Percentiles rank a stretch among this genome's conserved stretches.
Conservation (phyloP, 768 basidiomycete genomes). For the Suillus plorans region DNA sequence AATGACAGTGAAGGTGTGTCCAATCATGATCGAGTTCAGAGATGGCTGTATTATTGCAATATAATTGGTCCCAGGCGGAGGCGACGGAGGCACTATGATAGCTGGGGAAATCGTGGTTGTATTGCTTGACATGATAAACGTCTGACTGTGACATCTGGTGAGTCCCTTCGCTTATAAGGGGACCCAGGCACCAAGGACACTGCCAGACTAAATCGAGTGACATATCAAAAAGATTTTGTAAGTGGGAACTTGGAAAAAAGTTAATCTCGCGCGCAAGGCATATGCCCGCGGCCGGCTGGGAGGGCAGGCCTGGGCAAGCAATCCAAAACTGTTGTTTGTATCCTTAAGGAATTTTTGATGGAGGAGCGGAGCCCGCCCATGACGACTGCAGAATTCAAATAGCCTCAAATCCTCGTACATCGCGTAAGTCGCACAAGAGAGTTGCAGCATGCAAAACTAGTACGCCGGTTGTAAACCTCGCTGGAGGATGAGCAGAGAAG, state of each 20-base stretch:
- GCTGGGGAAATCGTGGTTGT: not conserved
- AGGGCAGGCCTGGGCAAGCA: not conserved
- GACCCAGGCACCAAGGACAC: not conserved
- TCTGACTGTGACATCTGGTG: not conserved
- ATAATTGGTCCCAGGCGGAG: slow-evolving; percentile 5
- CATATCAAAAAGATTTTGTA: not conserved
- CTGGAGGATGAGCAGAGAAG: not conserved
- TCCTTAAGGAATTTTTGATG: not conserved
- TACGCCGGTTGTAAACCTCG: not conserved
- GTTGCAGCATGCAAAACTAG: not conserved
- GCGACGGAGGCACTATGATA: not conserved
- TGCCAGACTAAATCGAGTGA: not conserved
- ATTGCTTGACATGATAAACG: not conserved
- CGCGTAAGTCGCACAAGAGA: not conserved
- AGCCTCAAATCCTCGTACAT: not conserved
- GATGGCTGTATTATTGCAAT: slow-evolving; percentile 7
- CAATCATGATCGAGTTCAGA: slow-evolving; percentile 2
- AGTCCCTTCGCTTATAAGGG: not conserved
- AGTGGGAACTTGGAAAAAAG: not conserved
- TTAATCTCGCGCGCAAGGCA: not conserved
- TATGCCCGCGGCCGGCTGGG: not conserved
- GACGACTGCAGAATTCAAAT: not conserved
- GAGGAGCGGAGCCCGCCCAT: not conserved
- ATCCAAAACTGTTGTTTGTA: not conserved
- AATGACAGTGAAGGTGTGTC: not conserved